Evolutionary conservation across 352 stramenopile genomes (phyloP).

Genomic region (Phytopythium boreale): DNA sequence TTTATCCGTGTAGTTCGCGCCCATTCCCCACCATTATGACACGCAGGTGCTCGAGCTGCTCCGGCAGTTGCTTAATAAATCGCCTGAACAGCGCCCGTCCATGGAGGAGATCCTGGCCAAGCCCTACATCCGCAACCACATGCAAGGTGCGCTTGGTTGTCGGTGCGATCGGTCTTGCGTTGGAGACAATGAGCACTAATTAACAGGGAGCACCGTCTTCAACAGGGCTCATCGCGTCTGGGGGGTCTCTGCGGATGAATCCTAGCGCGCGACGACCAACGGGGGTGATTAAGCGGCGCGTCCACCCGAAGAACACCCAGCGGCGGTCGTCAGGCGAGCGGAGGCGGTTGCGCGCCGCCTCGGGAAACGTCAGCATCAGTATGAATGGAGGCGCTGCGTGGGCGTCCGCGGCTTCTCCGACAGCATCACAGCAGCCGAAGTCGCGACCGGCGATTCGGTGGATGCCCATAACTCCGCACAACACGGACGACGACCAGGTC

Average conservation of each 20-base stretch:
- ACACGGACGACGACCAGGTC: slow-evolving; percentile 33
- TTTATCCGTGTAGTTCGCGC: slow-evolving; percentile 28
- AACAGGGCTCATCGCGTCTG: slow-evolving; percentile 45
- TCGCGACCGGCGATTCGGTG: slow-evolving; percentile 30
- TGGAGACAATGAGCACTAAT: background rate
- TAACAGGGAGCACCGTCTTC: background rate
- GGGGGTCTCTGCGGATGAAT: slow-evolving; percentile 51
- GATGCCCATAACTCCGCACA: slow-evolving; percentile 34
- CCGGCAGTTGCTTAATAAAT: slow-evolving; percentile 56
- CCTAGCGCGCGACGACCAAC: slow-evolving; percentile 29
- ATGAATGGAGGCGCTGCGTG: background rate
- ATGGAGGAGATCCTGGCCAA: slow-evolving; percentile 78
- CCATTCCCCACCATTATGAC: slow-evolving; percentile 59
- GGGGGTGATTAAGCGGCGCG: slow-evolving; percentile 30
- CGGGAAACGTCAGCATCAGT: slow-evolving; percentile 2
- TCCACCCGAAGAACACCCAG: slow-evolving; percentile 41
- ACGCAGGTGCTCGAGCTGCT: slow-evolving; percentile 52
- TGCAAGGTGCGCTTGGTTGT: slow-evolving; percentile 33
- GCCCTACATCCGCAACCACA: slow-evolving; percentile 73
- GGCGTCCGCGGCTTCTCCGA: background rate
- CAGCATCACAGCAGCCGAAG: slow-evolving; percentile 11
- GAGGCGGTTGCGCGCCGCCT: slow-evolving; percentile 13
- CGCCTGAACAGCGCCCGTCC: slow-evolving; percentile 50
- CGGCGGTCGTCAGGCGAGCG: slow-evolving; percentile 39
- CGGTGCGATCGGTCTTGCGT: background rate